Conservation (phyloP, 2,329 filamentous ascomycete species). For the Colletotrichum sp. region DNA sequence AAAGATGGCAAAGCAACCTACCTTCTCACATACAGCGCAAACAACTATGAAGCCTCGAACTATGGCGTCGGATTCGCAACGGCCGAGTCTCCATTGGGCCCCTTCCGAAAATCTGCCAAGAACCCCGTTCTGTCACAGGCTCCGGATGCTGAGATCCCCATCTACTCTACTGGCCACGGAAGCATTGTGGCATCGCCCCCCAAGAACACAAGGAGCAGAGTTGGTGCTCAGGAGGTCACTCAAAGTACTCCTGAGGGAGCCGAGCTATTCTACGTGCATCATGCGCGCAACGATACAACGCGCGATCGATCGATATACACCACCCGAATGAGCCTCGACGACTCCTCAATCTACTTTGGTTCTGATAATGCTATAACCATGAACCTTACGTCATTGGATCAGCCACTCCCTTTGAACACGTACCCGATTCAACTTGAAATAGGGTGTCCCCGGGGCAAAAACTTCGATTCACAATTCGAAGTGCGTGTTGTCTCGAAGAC, state of each 20-base stretch:
- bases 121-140: constrained; percentile 37
- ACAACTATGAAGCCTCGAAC: constrained; percentile 41
- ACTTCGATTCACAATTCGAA: neutral
- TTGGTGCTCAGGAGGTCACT: constrained; percentile 37
- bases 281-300: constrained; percentile 34
- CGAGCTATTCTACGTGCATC: constrained; percentile 40
- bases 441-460: neutral
- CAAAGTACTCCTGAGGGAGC: constrained; percentile 29
- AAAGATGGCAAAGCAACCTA: constrained; percentile 31
- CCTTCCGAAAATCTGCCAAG: constrained; percentile 34
- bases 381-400: constrained; percentile 34
- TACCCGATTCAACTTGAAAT: constrained; percentile 31
- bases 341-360: constrained; percentile 26
- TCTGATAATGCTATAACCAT: constrained; percentile 32
- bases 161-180: constrained; percentile 39
- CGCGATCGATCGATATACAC: constrained; percentile 33
- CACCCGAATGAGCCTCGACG: constrained; percentile 33
- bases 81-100: constrained; percentile 33
- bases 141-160: constrained; percentile 29
- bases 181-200: constrained; percentile 38
- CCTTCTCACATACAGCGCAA: constrained; percentile 34
- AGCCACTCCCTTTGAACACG: constrained; percentile 32
- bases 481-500: constrained; percentile 25
- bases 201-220: constrained; percentile 9
- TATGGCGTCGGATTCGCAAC: constrained; percentile 40